Conservation (phyloP, 2,329 filamentous ascomycete species). For the Pseudogymnoascus sp. region DNA sequence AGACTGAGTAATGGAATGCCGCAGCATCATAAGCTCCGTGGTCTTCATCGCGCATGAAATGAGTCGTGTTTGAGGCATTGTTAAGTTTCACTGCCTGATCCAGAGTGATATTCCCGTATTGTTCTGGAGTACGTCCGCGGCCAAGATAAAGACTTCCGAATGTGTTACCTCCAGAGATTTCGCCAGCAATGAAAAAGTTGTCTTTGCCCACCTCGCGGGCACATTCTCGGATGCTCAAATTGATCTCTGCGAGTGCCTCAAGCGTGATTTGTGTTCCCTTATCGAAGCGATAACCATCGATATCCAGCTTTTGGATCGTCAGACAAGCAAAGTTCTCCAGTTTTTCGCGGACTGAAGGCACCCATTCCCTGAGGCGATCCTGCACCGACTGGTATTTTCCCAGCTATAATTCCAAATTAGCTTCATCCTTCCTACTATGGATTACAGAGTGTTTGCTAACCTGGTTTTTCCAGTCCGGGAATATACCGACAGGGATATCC, state of each 20-base stretch:
- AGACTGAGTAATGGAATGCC: conserved; percentile 56
- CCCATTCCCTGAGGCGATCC: conserved; percentile 57
- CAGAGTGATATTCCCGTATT: conserved; percentile 25
- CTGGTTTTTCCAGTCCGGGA: background rate
- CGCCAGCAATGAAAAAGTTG: conserved; percentile 56
- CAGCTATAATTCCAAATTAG: conserved; percentile 54
- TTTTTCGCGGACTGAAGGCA: conserved; percentile 46
- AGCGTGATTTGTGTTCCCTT: conserved; percentile 57
- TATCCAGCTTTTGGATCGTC: conserved; percentile 50
- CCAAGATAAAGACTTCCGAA: conserved; percentile 53
- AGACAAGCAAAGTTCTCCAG: conserved; percentile 55
- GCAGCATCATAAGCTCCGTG: conserved; percentile 48
- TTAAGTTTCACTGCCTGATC: conserved; percentile 7
- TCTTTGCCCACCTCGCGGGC: conserved; percentile 47
- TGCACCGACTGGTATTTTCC: conserved; percentile 59
- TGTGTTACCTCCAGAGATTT: conserved; percentile 54
- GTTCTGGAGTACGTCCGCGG: conserved; percentile 47
- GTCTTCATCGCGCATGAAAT: conserved; percentile 38
- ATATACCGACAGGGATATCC: conserved; percentile 34
- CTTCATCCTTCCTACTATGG: conserved; percentile 49
- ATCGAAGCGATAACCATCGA: conserved; percentile 59
- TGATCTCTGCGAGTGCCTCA: conserved; percentile 51
- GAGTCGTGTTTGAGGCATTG: conserved; percentile 8
- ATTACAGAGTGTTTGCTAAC: background rate
- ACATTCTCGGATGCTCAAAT: conserved; percentile 47